These are phyloP conservation scores for Blastomyces gilchristii DNA, from an alignment of 2,329 filamentous ascomycete species.

Conservation along the genomic window DNA sequence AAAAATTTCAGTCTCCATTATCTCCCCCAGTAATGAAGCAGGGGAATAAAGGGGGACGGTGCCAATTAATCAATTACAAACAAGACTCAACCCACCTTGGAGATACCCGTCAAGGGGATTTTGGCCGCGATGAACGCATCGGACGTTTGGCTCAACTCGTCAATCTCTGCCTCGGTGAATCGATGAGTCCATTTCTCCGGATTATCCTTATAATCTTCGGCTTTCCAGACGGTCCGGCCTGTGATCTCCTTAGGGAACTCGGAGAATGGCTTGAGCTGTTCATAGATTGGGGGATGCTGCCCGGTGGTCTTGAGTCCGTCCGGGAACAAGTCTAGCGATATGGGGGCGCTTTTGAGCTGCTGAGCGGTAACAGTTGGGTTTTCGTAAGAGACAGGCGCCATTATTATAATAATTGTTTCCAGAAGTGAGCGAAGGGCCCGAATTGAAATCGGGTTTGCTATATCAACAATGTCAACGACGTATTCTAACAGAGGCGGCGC, in stretches of 20 bases:
- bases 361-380: constrained; percentile 7
- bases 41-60: not conserved
- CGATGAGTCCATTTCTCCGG: constrained; percentile 63
- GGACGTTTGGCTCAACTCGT: constrained; percentile 55
- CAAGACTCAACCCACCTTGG: constrained; percentile 36
- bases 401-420: constrained; percentile 7
- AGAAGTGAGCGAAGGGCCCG: not conserved
- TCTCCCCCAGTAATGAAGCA: not conserved
- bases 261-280: constrained; percentile 54
- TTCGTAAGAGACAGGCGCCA: constrained; percentile 16
- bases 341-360: constrained; percentile 6
- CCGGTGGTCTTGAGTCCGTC: constrained; percentile 60
- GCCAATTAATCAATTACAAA: not conserved
- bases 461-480: not conserved
- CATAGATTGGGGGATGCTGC: constrained; percentile 60
- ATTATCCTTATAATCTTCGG: constrained; percentile 51
- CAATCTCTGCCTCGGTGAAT: constrained; percentile 56
- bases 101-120: constrained; percentile 61
- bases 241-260: constrained; percentile 61
- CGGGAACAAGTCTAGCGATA: constrained; percentile 42
- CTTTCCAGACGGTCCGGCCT: constrained; percentile 63
- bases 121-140: constrained; percentile 58
- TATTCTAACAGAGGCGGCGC: not conserved
- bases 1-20: not conserved
- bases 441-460: not conserved